Percentiles rank a stretch among this genome's conserved stretches.
Evolutionary conservation across 495 filamentous ascomycete species (phyloP).

Genomic region (Podospora tetraspora): DNA sequence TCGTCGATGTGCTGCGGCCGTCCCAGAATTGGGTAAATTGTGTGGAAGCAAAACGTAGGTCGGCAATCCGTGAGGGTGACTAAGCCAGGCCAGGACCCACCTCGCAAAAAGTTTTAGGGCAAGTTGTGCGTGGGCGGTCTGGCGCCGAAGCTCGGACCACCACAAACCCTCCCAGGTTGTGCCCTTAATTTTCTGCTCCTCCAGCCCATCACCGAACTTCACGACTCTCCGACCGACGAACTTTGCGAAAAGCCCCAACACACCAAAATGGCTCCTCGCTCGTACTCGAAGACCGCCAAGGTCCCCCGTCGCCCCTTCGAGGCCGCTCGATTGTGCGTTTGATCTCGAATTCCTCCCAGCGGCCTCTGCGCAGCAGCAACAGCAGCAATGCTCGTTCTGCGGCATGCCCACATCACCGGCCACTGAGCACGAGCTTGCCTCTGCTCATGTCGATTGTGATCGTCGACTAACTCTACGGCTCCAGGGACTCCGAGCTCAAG

Average conservation of each 20-base stretch:
- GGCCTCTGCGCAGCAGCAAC: conserved; percentile 40
- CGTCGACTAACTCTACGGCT: conserved; percentile 41
- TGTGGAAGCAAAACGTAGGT: conserved; percentile 31
- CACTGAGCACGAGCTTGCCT: conserved; percentile 98
- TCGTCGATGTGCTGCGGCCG: conserved; percentile 29
- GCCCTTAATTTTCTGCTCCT: conserved; percentile 25
- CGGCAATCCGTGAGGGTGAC: conserved; percentile 28
- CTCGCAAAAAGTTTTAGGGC: conserved; percentile 27
- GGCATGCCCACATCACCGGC: conserved; percentile 57
- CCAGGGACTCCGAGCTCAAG: conserved; percentile 98
- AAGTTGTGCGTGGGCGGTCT: conserved; percentile 12
- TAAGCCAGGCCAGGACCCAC: conserved; percentile 23
- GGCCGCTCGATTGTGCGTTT: conserved; percentile 88
- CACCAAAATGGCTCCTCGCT: conserved; percentile 46
- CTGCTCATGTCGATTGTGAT: conserved; percentile 86
- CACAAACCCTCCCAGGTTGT: conserved; percentile 34
- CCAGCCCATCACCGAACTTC: conserved; percentile 15
- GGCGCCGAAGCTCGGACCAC: conserved; percentile 26
- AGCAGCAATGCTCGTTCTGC: conserved; percentile 30
- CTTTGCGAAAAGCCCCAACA: conserved; percentile 36
- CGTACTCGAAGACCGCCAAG: conserved; percentile 99
- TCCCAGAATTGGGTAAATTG: conserved; percentile 32
- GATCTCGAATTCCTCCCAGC: conserved; percentile 22
- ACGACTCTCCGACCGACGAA: conserved; percentile 20
- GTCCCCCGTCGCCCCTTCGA: conserved; percentile 85